Evolutionary conservation across 352 stramenopile species (phyloP).

Genomic region (Phytophthora colocasiae): DNA sequence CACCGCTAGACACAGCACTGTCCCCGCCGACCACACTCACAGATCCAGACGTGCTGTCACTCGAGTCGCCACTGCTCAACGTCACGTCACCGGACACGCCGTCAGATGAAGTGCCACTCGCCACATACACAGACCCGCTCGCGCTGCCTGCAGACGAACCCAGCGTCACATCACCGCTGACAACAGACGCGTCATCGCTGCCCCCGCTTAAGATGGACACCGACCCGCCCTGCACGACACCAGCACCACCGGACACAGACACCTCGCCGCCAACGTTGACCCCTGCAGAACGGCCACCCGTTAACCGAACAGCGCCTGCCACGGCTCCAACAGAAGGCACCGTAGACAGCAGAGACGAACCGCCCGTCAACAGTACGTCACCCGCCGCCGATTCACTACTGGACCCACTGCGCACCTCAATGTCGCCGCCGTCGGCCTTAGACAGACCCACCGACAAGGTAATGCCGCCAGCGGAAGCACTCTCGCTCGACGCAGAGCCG

Average conservation of each 20-base stretch:
- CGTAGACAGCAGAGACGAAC: conserved; percentile 11
- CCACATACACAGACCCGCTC: conserved; percentile 2
- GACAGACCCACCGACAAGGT: conserved; percentile 21
- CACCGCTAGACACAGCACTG: background rate
- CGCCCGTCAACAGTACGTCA: conserved; percentile 22
- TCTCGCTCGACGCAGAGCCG: conserved; percentile 11
- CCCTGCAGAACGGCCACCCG: conserved; percentile 15
- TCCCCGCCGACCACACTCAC: background rate
- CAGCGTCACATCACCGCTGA: background rate
- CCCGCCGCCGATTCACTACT: conserved; percentile 11
- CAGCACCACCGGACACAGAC: background rate
- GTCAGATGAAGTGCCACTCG: conserved; percentile 1
- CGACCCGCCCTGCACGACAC: conserved; percentile 2
- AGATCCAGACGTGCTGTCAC: background rate
- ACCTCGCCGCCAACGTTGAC: conserved; percentile 18
- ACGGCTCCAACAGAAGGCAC: conserved; percentile 3
- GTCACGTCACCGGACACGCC: background rate
- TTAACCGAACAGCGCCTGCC: conserved; percentile 18
- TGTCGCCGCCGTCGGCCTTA: conserved; percentile 11
- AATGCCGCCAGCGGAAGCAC: conserved; percentile 5
- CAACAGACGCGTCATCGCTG: background rate
- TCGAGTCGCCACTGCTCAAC: background rate
- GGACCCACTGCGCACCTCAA: conserved; percentile 14
- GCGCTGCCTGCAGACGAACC: background rate
- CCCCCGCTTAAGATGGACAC: conserved; percentile 5